Percentiles rank a stretch among this genome's conserved stretches.
Evolutionary conservation across 2,329 filamentous ascomycete genomes (phyloP).

Genomic region (Epichloe festucae): DNA sequence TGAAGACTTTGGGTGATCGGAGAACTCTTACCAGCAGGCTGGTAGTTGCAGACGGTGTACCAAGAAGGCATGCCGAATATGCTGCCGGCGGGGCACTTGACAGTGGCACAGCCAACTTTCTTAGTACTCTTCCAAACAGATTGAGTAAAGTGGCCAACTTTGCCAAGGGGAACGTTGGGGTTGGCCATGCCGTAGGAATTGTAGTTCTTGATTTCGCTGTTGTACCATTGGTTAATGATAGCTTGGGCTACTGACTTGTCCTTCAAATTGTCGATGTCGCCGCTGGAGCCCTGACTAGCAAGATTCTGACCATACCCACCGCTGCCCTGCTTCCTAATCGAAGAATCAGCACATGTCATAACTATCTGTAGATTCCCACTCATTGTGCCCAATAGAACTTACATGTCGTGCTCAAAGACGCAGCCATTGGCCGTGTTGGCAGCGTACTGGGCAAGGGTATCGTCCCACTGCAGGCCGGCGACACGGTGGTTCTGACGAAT

Average conservation of each 20-base stretch:
- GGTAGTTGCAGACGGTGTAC: conserved; percentile 87
- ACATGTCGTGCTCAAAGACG: conserved; percentile 65
- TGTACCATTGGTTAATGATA: conserved; percentile 81
- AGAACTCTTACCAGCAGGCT: conserved; percentile 47
- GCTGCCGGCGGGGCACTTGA: conserved; percentile 46
- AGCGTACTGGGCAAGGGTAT: conserved; percentile 50
- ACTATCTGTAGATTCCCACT: background rate
- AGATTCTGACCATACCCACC: conserved; percentile 86
- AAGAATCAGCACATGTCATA: conserved; percentile 18
- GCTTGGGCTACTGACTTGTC: conserved; percentile 50
- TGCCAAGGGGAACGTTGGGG: conserved; percentile 50
- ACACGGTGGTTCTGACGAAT: conserved; percentile 76
- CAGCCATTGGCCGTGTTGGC: conserved; percentile 50
- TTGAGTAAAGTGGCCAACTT: conserved; percentile 45
- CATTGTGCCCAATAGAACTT: conserved; percentile 24
- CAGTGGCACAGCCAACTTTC: conserved; percentile 47
- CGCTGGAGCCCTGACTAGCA: conserved; percentile 44
- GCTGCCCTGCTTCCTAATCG: conserved; percentile 37
- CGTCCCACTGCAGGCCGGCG: conserved; percentile 50
- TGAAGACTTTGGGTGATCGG: background rate
- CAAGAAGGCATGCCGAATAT: conserved; percentile 40
- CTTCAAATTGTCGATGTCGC: conserved; percentile 20
- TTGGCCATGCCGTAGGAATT: conserved; percentile 47
- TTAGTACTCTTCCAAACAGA: conserved; percentile 27
- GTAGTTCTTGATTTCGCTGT: conserved; percentile 49